Evolutionary conservation across 2,329 filamentous ascomycete species (phyloP).

Genomic region (Pseudogymnoascus verrucosus): DNA sequence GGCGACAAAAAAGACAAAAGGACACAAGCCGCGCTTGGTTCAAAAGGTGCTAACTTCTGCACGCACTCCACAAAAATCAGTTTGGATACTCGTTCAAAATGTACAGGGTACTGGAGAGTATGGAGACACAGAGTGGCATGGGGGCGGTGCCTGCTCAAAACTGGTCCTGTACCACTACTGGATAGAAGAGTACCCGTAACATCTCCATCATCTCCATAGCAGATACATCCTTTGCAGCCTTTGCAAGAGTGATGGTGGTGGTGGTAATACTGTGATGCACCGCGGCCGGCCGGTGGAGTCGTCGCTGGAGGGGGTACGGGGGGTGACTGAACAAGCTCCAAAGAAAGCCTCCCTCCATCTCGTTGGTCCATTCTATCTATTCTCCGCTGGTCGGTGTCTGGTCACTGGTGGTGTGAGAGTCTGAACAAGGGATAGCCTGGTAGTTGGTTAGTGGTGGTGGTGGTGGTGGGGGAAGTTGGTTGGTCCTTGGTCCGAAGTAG

Average conservation of each 20-base stretch:
- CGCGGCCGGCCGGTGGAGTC: slow-evolving; percentile 6
- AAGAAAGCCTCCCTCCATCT: not conserved
- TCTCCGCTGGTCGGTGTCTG: slow-evolving; percentile 1
- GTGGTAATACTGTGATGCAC: slow-evolving; percentile 3
- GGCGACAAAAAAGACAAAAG: not conserved
- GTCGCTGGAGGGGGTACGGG: not conserved
- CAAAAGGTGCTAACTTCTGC: not conserved
- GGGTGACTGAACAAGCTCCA: not conserved
- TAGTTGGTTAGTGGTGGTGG: not conserved
- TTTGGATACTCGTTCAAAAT: slow-evolving; percentile 4
- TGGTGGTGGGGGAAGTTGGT: slow-evolving; percentile 7
- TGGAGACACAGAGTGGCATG: slow-evolving; percentile 3
- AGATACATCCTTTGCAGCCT: slow-evolving; percentile 1
- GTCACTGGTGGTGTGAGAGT: not conserved
- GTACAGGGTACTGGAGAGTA: not conserved
- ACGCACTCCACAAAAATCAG: not conserved
- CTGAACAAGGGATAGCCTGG: slow-evolving; percentile 5
- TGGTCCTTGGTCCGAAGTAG: slow-evolving; percentile 3
- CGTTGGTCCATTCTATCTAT: not conserved
- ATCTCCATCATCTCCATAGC: not conserved
- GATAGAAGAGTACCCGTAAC: not conserved
- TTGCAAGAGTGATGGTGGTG: not conserved
- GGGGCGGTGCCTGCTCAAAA: not conserved
- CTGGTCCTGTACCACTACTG: slow-evolving; percentile 1
- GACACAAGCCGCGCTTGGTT: not conserved